phyloP scores from a whole-genome alignment of 225 moss, liverwort and hornwort species.

The Asterella californica region DNA sequence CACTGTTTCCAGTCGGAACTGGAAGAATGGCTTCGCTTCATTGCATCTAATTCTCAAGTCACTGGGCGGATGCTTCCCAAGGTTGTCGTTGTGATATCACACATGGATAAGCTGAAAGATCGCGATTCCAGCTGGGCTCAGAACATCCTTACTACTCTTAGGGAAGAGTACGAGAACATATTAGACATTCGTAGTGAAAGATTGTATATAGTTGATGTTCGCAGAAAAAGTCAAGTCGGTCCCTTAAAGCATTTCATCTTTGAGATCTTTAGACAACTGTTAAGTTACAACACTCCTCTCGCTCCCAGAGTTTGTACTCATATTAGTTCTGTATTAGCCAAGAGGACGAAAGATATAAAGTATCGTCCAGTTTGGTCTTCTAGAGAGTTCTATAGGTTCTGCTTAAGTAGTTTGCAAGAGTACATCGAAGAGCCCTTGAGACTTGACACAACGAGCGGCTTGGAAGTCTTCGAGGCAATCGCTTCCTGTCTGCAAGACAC shows the following conservation, averaged over 20 bases:
- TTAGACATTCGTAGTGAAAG: background rate
- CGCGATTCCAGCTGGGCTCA: background rate
- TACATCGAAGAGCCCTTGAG: background rate
- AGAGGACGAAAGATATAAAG: too few species aligned
- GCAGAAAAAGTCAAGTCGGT: background rate
- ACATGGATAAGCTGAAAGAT: background rate
- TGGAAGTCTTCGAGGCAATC: too few species aligned
- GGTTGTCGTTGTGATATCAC: slow-evolving; percentile 9
- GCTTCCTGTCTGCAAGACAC: too few species aligned
- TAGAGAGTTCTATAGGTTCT: background rate
- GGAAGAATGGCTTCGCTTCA: too few species aligned
- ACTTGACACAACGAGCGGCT: too few species aligned
- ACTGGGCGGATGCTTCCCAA: slow-evolving; percentile 2
- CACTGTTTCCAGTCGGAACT: slow-evolving; percentile 3
- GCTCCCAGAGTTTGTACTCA: background rate
- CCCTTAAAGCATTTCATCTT: background rate
- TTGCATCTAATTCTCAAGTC: slow-evolving; percentile 8
- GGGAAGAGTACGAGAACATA: background rate
- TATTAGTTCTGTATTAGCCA: background rate
- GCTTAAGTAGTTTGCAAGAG: too few species aligned
- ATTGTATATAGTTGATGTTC: background rate
- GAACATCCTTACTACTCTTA: background rate
- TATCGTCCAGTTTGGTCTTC: background rate
- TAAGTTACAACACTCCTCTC: background rate
- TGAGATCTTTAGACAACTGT: background rate